Conservation (phyloP, 805 yeast species). For the Saturnispora sekii region DNA sequence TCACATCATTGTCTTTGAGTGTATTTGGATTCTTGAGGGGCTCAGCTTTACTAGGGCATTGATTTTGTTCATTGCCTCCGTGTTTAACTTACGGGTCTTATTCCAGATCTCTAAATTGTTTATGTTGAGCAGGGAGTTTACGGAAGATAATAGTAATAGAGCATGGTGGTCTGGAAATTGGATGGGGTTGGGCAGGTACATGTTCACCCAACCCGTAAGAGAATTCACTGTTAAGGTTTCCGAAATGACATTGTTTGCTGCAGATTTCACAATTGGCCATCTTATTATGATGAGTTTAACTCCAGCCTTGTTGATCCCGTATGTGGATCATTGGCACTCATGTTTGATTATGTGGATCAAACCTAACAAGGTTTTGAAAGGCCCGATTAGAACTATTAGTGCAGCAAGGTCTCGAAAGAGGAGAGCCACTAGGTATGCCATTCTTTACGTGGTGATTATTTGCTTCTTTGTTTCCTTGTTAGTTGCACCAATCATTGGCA, state of each 20-base stretch:
- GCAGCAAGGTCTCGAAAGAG: slow-evolving; percentile 31
- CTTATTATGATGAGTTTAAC: slow-evolving; percentile 29
- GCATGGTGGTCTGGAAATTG: slow-evolving; percentile 52
- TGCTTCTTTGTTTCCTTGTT: slow-evolving; percentile 32
- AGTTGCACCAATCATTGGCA: slow-evolving; percentile 38
- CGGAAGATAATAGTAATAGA: slow-evolving; percentile 31
- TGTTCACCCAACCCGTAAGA: slow-evolving; percentile 35
- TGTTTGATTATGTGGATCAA: slow-evolving; percentile 41
- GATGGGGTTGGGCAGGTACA: slow-evolving; percentile 29
- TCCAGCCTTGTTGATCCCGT: slow-evolving; percentile 37
- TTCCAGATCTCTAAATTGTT: slow-evolving; percentile 26
- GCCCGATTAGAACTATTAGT: slow-evolving; percentile 32
- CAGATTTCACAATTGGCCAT: slow-evolving; percentile 41
- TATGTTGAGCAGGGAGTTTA: slow-evolving; percentile 33
- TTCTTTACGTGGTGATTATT: slow-evolving; percentile 36
- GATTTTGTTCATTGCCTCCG: slow-evolving; percentile 30
- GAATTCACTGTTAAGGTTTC: slow-evolving; percentile 37
- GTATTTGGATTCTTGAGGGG: slow-evolving; percentile 32
- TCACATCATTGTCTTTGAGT: slow-evolving; percentile 29
- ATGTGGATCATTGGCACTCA: slow-evolving; percentile 39
- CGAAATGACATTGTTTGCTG: slow-evolving; percentile 37
- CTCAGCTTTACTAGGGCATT: slow-evolving; percentile 32
- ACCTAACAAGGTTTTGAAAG: slow-evolving; percentile 29
- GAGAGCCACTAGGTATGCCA: slow-evolving; percentile 35
- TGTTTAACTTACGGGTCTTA: slow-evolving; percentile 30